Evolutionary conservation across 148 eudicot genomes (phyloP).

Genomic region (Cornus kousa): DNA sequence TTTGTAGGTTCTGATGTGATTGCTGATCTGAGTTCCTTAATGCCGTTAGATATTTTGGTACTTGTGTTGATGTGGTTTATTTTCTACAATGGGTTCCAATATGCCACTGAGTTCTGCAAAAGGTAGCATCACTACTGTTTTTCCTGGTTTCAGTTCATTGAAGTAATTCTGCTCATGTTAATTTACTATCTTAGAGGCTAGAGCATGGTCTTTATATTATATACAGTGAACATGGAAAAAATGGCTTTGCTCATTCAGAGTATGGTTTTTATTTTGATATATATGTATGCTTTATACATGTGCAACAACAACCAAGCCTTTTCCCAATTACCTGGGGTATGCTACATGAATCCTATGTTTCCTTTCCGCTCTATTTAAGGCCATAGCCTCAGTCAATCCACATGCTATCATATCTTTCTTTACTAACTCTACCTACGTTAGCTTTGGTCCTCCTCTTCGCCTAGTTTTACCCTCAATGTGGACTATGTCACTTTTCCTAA

Average conservation of each 20-base stretch:
- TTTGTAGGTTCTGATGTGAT: not conserved
- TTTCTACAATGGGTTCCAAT: slow-evolving; percentile 34
- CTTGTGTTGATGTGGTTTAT: slow-evolving; percentile 36
- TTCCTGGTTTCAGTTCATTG: not conserved
- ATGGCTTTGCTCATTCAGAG: not conserved
- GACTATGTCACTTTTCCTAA: too few relatives aligned
- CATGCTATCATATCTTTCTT: too few relatives aligned
- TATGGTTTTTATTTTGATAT: not conserved
- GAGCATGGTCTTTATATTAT: not conserved
- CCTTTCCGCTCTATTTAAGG: too few relatives aligned
- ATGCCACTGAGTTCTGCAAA: slow-evolving; percentile 25
- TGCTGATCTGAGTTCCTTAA: slow-evolving; percentile 26
- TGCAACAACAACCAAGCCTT: too few relatives aligned
- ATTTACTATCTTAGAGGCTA: too few relatives aligned
- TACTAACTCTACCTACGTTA: too few relatives aligned
- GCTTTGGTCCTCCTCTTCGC: too few relatives aligned
- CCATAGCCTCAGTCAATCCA: too few relatives aligned
- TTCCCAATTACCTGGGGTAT: too few relatives aligned
- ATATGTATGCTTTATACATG: not conserved
- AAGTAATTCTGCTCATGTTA: not conserved
- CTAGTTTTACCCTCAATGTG: too few relatives aligned
- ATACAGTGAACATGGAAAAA: not conserved
- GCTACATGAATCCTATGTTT: too few relatives aligned
- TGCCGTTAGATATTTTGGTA: slow-evolving; percentile 34
- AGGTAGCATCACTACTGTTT: slow-evolving; percentile 22